Base-by-base conservation (phyloP, 2,329 filamentous ascomycete species). In the Epichloe amarillans region DNA sequence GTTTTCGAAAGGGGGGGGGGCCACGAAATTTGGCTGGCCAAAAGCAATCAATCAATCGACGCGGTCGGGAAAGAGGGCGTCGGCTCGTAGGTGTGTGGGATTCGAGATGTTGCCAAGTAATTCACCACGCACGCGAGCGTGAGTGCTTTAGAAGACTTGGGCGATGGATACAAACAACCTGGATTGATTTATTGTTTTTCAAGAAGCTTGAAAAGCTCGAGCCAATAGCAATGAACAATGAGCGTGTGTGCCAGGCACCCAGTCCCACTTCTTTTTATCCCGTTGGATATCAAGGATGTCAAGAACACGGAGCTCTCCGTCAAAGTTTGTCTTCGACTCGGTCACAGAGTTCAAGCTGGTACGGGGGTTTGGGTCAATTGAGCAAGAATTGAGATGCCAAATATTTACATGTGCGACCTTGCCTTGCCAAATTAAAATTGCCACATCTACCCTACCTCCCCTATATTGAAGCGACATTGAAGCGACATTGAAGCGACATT, bases 181-280 rank as follows among this genome's bases (percentile, higher is more conserved):
- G 19, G 35, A 19, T 15, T 33, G n/a, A 30, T 42, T 23, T 23
- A 33, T 48, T 48, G 15, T 21, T 44, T 44, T 44, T 45, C n/a
- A n/a, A 7, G 12, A 19, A 38, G 46, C 39, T 56, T 56, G 52
- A 19, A 46, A 50, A 67, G 65, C 65, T 67, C 57, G 52, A 55
- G 8, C 65, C 65, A 67, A 67, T 67, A 64, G 41, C 52, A 43
- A n/a, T n/a, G 7, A 26, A 35, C 14, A 26, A 7, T 26, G 6
- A 26, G 23, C 23, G 3, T 17, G 7, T 39, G n/a, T 17, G 11
- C 12, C 37, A 39, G 23, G 36, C 46, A 8, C 46, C 12, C n/a
- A 4, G 46, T 8, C 23, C 46, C 46, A 41, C 46, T 36, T 48
- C 33, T 35, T 21, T 26, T 30, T 11, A 30, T 30, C 26, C 26